Evolutionary conservation across 1,284 basidiomycete genomes (phyloP), one percentile per base, ranked within the genome.

Genomic region (Cryptococcus hybrid): DNA sequence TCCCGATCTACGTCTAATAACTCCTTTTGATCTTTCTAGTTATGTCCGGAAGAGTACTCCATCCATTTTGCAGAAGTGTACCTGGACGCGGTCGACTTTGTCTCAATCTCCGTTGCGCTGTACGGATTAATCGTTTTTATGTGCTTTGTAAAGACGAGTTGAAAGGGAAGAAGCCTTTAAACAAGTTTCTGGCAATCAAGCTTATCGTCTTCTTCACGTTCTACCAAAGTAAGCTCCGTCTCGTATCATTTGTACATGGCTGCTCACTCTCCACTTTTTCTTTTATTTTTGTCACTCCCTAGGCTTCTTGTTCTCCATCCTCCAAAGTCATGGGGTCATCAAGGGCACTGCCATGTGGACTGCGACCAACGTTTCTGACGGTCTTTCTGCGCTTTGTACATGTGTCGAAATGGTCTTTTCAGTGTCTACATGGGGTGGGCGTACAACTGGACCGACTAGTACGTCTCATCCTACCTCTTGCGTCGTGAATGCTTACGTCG

Each of bases 351-450:
- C 83, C 55, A 91, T 86, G 69, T 93, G 91, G 92, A 67, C 68
- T n/a, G 64, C 73, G 9, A 67, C 68, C 3, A 79, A 79, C 59
- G 72, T 94, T 54, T 83, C 89, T 1, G 84, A 94, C 61, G 92
- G 92, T 0, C 74, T 94, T 39, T 88, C 86, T 59, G 90, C 92
- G 0, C 81, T 95, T 12, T 80, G 87, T 11, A 91, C 85, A 12
- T 89, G 88, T 61, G 84, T 92, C 47, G 92, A 94, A 86, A 92
- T 92, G 90, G 86, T 92, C 40, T 80, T 91, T 91, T 92, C 72
- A 82, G 89, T 7, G 60, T 75, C 1, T 79, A 88, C 54, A 91
- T 92, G 86, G 65, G 67, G 40, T 92, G 88, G 87, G 88, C 91
- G 0, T 93, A 91, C 69, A 82, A 82, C 7, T 81, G 83, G 67